These are phyloP conservation scores for Wickerhamomyces queroliae DNA, from an alignment of 805 yeast species.

Conservation along the genomic window DNA sequence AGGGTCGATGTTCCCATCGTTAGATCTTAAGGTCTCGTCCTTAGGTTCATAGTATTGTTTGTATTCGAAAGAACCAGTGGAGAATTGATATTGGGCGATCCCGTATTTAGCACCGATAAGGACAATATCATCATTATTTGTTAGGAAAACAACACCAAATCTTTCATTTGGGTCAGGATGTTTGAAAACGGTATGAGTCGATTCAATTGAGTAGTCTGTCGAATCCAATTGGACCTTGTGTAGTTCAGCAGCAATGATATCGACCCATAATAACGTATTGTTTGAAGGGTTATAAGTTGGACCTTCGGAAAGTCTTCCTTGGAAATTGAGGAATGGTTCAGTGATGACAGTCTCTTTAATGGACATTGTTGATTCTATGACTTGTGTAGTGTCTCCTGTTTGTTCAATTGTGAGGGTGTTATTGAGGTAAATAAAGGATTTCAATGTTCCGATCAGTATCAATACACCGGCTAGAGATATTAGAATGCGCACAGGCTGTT, in stretches of 20 bases:
- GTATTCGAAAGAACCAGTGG: conserved; percentile 30
- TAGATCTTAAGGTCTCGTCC: conserved; percentile 46
- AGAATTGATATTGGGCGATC: conserved; percentile 47
- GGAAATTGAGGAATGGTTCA: conserved; percentile 13
- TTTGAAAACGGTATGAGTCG: conserved; percentile 31
- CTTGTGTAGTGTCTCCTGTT: too few species aligned
- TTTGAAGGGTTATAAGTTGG: conserved; percentile 54
- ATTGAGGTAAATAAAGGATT: too few species aligned
- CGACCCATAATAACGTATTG: conserved; percentile 40
- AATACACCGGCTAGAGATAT: too few species aligned
- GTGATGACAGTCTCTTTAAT: neutral
- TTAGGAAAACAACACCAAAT: conserved; percentile 71
- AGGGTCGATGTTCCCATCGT: conserved; percentile 80
- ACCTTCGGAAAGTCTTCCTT: conserved; percentile 56
- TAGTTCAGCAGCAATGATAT: conserved; percentile 30
- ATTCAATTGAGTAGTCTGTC: conserved; percentile 21
- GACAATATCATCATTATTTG: conserved; percentile 42
- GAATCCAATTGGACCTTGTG: conserved; percentile 24
- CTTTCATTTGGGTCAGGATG: conserved; percentile 34
- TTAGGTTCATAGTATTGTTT: conserved; percentile 29
- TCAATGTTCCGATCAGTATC: too few species aligned
- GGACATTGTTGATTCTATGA: neutral
- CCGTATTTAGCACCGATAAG: conserved; percentile 64
- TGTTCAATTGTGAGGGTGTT: too few species aligned
- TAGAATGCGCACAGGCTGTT: too few species aligned